Evolutionary conservation across 441 rosid genomes (phyloP), one percentile per base, ranked within the genome.

Genomic region (Melastoma candidum): DNA sequence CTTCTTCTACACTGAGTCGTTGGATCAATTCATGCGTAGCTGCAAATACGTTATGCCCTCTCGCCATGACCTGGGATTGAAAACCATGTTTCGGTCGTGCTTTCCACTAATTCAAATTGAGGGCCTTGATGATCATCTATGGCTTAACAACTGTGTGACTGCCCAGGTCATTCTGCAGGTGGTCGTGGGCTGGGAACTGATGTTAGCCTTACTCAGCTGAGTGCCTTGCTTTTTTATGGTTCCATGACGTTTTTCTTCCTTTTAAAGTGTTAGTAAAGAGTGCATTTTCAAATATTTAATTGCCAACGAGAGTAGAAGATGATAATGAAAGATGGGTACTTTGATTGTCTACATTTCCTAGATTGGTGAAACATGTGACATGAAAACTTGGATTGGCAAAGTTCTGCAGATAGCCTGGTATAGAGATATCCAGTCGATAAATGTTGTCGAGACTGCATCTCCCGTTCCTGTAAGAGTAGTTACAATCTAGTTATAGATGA

Each of bases 151-250:
- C 53, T 48, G 44, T 41, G 9, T 26, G 32, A 54, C 47, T 55
- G 60, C 66, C 66, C 60, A 36, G 60, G 24, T 53, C 44, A 44
- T 62, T 29, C 60, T 62, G 66, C 46, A 49, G 66, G 66, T 62
- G 60, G 58, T 48, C 60, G 25, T 48, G 14, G 44, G 53, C 54
- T 44, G 26, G 48, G 26, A 51, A 43, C 11, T 62, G 66, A 62
- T 62, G 66, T 29, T 48, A 41, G 66, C 60, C 66, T 62, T 62
- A 62, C 60, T 62, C 66, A 62, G 49, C 66, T 54, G 66, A 62
- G 58, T 47, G 51, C 12, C 55, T 62, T 44, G n/a, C 46, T 25
- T 47, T 46, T 47, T 7, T n/a, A 36, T 26, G 27, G 44, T 6
- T 17, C 13, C 24, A 11, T 12, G 11, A 24, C n/a, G 32, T 26